Percentiles rank a stretch among this genome's conserved stretches.
Evolutionary conservation across 495 filamentous ascomycete species (phyloP).

Genomic region (Ascobolus immersus): DNA sequence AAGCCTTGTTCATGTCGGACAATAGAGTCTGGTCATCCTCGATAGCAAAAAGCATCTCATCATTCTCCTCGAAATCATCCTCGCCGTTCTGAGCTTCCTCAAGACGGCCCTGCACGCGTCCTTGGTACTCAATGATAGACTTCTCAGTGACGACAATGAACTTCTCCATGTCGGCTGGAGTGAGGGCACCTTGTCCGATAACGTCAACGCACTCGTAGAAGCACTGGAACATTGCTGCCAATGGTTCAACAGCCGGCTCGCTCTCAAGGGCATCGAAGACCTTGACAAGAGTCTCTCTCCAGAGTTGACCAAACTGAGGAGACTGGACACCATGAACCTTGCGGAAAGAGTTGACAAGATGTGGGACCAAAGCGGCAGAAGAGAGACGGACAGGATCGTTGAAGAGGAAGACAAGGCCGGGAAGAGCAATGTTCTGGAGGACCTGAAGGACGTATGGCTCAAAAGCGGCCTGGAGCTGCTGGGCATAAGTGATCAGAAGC

Average conservation of each 20-base stretch:
- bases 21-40: constrained; percentile 94
- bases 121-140: constrained; percentile 75
- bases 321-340: constrained; percentile 58
- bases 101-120: constrained; percentile 48
- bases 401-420: constrained; percentile 94
- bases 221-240: constrained; percentile 98
- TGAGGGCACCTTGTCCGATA: constrained; percentile 60
- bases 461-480: constrained; percentile 73
- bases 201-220: constrained; percentile 98
- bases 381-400: constrained; percentile 92
- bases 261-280: constrained; percentile 72
- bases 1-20: constrained; percentile 99
- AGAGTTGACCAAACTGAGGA: constrained; percentile 47
- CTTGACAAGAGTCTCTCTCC: constrained; percentile 67
- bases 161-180: constrained; percentile 44
- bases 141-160: constrained; percentile 68
- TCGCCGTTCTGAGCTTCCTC: constrained; percentile 55
- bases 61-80: constrained; percentile 59
- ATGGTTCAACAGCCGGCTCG: constrained; percentile 83
- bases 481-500: constrained; percentile 85
- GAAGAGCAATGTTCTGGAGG: constrained; percentile 87
- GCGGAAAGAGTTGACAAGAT: constrained; percentile 84
- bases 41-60: constrained; percentile 64
- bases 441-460: constrained; percentile 77
- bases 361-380: constrained; percentile 80